These are phyloP conservation scores for Pichia cephalocereana DNA, from an alignment of 805 yeast species.

Conservation along the genomic window DNA sequence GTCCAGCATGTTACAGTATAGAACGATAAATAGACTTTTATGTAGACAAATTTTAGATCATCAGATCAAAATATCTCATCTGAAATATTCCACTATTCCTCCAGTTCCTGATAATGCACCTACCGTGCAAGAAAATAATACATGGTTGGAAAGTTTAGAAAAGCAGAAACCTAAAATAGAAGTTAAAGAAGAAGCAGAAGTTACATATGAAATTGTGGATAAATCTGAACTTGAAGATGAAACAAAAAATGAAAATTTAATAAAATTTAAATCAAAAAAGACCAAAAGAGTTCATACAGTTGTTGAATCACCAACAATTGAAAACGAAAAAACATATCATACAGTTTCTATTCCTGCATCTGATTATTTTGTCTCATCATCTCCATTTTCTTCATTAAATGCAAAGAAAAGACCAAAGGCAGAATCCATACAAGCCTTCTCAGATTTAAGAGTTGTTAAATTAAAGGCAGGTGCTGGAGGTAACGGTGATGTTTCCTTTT, in stretches of 20 bases:
- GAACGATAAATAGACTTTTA: no score
- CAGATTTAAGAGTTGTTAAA: conserved; percentile 61
- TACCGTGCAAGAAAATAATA: conserved; percentile 22
- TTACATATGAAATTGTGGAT: conserved; percentile 15
- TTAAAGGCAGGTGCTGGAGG: conserved; percentile 82
- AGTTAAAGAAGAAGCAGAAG: background rate
- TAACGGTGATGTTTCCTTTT: conserved; percentile 76
- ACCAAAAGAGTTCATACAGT: conserved; percentile 9
- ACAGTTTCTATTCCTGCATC: conserved; percentile 24
- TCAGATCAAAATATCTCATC: no score
- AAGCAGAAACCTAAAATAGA: background rate
- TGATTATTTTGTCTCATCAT: conserved; percentile 26
- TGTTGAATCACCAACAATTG: conserved; percentile 9
- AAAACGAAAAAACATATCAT: conserved; percentile 14
- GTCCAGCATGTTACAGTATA: no score
- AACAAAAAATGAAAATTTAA: conserved; percentile 11
- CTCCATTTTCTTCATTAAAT: conserved; percentile 30
- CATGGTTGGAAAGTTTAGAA: conserved; percentile 21
- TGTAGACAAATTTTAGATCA: no score
- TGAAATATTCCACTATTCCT: background rate
- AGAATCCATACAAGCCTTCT: conserved; percentile 33
- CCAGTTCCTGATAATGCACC: conserved; percentile 30
- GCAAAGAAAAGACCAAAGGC: conserved; percentile 35
- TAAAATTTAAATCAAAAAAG: conserved; percentile 8
- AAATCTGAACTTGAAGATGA: conserved; percentile 16